phyloP scores from a whole-genome alignment of 164 flowering plant genomes.

The Stephania japonica region DNA sequence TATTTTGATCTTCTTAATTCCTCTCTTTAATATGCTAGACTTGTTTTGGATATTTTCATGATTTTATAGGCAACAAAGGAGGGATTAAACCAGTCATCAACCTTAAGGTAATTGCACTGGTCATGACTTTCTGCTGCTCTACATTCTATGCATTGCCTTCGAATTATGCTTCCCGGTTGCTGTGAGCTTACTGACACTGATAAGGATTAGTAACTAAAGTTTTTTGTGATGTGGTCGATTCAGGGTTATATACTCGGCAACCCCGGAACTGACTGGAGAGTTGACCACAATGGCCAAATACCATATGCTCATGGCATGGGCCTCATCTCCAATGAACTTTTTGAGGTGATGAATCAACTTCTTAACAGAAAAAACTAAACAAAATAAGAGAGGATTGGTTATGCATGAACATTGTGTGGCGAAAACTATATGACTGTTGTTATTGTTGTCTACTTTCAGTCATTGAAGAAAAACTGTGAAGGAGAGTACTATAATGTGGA shows the following conservation, averaged over 20 bases:
- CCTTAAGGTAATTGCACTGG: conserved; percentile 23
- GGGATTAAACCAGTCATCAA: conserved; percentile 21
- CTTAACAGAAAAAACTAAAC: not conserved
- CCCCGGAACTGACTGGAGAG: conserved; percentile 22
- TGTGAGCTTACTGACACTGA: too few relatives aligned
- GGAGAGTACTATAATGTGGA: conserved; percentile 21
- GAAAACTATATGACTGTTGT: too few relatives aligned
- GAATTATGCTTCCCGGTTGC: not conserved
- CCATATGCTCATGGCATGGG: conserved; percentile 39
- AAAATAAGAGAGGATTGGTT: not conserved
- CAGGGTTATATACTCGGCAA: conserved; percentile 54
- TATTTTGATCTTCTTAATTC: not conserved
- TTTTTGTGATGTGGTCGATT: not conserved
- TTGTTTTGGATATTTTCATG: not conserved
- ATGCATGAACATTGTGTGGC: not conserved
- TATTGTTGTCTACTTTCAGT: conserved; percentile 13
- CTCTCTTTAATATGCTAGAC: not conserved
- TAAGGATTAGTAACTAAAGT: too few relatives aligned
- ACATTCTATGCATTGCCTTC: not conserved
- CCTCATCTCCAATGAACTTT: conserved; percentile 44
- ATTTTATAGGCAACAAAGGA: conserved; percentile 23
- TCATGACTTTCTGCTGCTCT: not conserved
- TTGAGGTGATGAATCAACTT: conserved; percentile 28
- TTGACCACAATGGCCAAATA: conserved; percentile 20
- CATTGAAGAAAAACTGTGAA: conserved; percentile 26